These are phyloP conservation scores for Leccinum holopus DNA, from an alignment of 1,284 basidiomycete genomes.

Conservation along the genomic window DNA sequence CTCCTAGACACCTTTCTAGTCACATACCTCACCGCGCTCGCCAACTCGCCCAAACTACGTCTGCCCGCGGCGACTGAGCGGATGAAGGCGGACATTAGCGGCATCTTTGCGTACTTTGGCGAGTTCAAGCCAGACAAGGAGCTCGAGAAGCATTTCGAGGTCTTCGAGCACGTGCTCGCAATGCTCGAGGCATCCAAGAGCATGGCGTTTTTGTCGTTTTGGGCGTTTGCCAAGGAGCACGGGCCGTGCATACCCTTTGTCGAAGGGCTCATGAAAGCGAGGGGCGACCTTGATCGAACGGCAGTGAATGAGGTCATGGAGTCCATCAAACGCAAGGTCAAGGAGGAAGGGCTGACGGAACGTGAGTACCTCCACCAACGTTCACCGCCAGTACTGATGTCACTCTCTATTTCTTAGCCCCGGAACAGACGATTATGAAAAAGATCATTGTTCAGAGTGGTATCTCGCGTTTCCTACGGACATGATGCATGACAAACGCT, in stretches of 20 bases:
- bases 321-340: conserved; percentile 87
- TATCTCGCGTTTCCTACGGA: background rate
- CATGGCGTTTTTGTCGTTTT: conserved; percentile 93
- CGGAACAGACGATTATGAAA: conserved; percentile 86
- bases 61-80: conserved; percentile 84
- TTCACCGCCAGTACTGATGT: background rate
- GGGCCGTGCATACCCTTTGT: conserved; percentile 93
- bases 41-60: conserved; percentile 81
- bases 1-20: conserved; percentile 91
- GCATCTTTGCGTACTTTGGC: conserved; percentile 80
- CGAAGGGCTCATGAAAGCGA: conserved; percentile 84
- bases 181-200: conserved; percentile 90
- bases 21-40: conserved; percentile 86
- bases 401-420: conserved; percentile 43
- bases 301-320: conserved; percentile 94
- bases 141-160: conserved; percentile 80
- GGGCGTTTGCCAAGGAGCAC: conserved; percentile 94
- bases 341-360: conserved; percentile 80
- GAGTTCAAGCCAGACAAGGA: conserved; percentile 79
- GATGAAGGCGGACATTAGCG: conserved; percentile 80
- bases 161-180: conserved; percentile 82
- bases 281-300: conserved; percentile 88
- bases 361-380: conserved; percentile 51
- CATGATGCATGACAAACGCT: background rate
- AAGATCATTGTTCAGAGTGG: conserved; percentile 28